These are phyloP conservation scores for Santalum album DNA, from an alignment of 164 flowering plant species.

Conservation along the genomic window DNA sequence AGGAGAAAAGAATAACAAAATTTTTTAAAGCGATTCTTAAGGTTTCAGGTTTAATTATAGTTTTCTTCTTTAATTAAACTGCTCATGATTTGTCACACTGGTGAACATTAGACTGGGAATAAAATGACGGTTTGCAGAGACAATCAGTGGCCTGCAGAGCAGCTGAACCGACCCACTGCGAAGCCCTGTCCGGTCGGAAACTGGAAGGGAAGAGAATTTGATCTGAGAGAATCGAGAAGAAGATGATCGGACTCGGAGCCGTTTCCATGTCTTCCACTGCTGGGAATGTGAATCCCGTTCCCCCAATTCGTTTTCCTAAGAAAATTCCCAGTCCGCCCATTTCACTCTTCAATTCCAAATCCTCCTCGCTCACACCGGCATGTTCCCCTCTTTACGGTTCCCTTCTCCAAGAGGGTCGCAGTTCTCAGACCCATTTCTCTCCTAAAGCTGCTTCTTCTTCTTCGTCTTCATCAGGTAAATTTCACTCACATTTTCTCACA, in stretches of 20 bases:
- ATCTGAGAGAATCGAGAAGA: no score
- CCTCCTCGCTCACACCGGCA: conserved; percentile 12
- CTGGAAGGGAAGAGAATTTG: no score
- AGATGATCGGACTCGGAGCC: conserved; percentile 21
- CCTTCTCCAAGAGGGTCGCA: conserved; percentile 7
- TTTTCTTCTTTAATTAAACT: no score
- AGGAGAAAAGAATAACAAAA: no score
- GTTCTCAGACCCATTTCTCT: conserved; percentile 14
- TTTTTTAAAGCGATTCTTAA: no score
- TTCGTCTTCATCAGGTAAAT: conserved; percentile 27
- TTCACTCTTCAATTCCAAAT: neutral
- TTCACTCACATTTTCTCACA: neutral
- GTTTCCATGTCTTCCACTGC: conserved; percentile 8
- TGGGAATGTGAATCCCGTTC: neutral
- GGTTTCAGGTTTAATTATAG: no score
- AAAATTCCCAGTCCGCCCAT: conserved; percentile 4
- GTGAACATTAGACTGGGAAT: no score
- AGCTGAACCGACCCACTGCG: no score
- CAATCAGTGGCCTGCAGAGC: no score
- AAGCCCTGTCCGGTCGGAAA: no score
- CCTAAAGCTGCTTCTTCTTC: conserved; percentile 31
- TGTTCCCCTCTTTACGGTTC: neutral
- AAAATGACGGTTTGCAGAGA: no score
- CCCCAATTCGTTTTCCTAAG: conserved; percentile 8
- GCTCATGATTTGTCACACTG: no score